These are phyloP conservation scores for Backusella tuberculispora DNA, from an alignment of 192 early-diverging fungal species.

Conservation along the genomic window DNA sequence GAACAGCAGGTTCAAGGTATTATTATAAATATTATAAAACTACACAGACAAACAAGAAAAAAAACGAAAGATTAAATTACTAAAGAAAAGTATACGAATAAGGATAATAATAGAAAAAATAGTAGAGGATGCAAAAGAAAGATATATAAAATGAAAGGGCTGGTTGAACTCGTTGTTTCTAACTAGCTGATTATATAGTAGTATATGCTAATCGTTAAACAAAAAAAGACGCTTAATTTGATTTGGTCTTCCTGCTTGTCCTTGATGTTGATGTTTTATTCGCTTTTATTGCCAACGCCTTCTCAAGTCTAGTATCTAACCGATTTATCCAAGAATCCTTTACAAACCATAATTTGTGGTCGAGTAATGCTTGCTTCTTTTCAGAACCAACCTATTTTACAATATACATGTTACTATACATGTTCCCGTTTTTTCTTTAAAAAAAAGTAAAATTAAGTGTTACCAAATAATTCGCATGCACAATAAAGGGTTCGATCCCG, in stretches of 20 bases:
- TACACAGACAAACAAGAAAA: background rate
- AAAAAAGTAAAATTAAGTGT: background rate
- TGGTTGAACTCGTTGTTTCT: background rate
- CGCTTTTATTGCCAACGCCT: background rate
- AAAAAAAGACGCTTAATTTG: background rate
- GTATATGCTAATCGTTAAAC: too few relatives aligned
- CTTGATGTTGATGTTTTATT: background rate
- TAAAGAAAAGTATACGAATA: background rate
- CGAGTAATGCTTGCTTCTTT: slow-evolving; percentile 20
- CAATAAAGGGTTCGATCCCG: slow-evolving; percentile 29
- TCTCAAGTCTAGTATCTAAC: background rate
- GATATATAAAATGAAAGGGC: background rate
- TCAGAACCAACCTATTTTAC: slow-evolving; percentile 15
- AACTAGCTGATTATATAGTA: background rate
- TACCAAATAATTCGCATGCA: slow-evolving; percentile 41
- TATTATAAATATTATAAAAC: slow-evolving; percentile 1
- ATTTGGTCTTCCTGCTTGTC: background rate
- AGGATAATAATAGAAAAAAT: background rate
- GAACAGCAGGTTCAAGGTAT: background rate
- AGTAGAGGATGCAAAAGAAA: background rate
- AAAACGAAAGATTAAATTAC: background rate
- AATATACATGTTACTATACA: background rate
- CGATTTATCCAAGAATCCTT: slow-evolving; percentile 9
- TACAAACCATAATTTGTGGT: slow-evolving; percentile 20
- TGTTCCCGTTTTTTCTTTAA: background rate